phyloP scores from a whole-genome alignment of 129 eudicot genomes.

The Flaveria ramosissima region DNA sequence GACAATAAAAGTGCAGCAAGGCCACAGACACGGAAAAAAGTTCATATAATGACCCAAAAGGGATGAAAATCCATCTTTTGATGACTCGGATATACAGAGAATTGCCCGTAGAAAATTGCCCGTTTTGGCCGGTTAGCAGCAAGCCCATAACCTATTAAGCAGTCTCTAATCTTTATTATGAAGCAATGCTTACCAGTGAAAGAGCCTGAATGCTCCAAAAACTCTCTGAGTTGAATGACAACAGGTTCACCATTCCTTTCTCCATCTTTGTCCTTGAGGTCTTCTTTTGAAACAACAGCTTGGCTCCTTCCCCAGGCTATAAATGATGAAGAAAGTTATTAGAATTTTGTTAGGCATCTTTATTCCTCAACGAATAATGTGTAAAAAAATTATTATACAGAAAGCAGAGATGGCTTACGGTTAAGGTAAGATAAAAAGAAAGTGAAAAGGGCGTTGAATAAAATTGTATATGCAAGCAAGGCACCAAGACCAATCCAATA shows the following conservation, averaged over 20 bases:
- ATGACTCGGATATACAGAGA: neutral
- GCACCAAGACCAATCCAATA: conserved; percentile 96
- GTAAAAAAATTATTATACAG: neutral
- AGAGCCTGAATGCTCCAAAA: conserved; percentile 84
- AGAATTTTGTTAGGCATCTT: conserved; percentile 7
- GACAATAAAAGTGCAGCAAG: neutral
- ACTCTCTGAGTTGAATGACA: conserved; percentile 79
- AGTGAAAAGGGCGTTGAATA: conserved; percentile 82
- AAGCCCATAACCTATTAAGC: conserved; percentile 8
- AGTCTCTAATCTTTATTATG: conserved; percentile 10
- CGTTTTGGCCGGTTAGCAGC: neutral
- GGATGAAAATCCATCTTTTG: conserved; percentile 1
- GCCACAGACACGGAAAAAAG: neutral
- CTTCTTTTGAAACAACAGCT: conserved; percentile 66
- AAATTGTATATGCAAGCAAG: conserved; percentile 74
- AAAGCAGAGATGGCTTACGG: conserved; percentile 60
- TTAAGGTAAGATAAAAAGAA: conserved; percentile 73
- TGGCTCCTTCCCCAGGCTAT: conserved; percentile 83
- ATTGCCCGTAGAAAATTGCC: neutral
- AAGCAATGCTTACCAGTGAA: conserved; percentile 55
- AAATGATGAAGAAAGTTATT: conserved; percentile 19
- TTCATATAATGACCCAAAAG: neutral
- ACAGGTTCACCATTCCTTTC: conserved; percentile 58
- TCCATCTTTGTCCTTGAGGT: conserved; percentile 67
- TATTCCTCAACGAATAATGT: conserved; percentile 17